phyloP scores from a whole-genome alignment of 2,329 filamentous ascomycete genomes.

The Dryadomyces quercivorus region DNA sequence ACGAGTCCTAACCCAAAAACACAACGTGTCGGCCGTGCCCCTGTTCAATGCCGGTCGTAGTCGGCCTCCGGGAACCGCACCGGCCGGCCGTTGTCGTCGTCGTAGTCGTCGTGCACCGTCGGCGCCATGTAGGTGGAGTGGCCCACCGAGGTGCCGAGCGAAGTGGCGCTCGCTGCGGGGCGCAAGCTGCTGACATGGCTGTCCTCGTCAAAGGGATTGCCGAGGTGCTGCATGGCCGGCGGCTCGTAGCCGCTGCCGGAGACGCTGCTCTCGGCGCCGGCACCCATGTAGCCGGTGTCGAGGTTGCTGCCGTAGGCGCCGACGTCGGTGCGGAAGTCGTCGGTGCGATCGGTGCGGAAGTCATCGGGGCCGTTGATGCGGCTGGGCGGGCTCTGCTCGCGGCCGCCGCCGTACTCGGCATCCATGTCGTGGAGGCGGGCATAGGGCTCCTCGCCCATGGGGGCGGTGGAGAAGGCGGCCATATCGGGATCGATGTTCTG shows the following conservation, averaged over 20 bases:
- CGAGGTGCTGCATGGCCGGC: neutral
- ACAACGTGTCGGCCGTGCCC: neutral
- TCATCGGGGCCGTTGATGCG: conserved; percentile 4
- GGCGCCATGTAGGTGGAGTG: conserved; percentile 25
- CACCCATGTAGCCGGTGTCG: conserved; percentile 16
- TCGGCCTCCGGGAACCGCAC: conserved; percentile 44
- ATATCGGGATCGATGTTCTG: conserved; percentile 56
- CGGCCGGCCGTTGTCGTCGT: conserved; percentile 27
- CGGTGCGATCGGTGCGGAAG: conserved; percentile 9
- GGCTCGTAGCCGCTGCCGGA: neutral
- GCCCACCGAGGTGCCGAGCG: conserved; percentile 4
- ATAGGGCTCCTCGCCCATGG: conserved; percentile 55
- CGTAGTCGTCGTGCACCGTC: conserved; percentile 29
- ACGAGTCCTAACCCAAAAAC: too few species aligned
- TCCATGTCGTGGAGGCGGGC: conserved; percentile 44
- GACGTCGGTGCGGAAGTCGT: conserved; percentile 6
- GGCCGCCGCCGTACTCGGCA: conserved; percentile 34
- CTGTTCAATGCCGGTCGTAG: conserved; percentile 35
- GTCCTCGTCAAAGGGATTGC: conserved; percentile 35
- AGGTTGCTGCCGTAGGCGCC: conserved; percentile 23
- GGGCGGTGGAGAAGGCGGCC: conserved; percentile 55
- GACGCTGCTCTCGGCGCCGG: neutral
- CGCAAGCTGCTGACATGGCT: conserved; percentile 12
- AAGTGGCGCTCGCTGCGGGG: conserved; percentile 10
- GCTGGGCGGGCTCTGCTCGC: conserved; percentile 21